Conservation (phyloP, 345 rosid species). For the Geranium brycei region DNA sequence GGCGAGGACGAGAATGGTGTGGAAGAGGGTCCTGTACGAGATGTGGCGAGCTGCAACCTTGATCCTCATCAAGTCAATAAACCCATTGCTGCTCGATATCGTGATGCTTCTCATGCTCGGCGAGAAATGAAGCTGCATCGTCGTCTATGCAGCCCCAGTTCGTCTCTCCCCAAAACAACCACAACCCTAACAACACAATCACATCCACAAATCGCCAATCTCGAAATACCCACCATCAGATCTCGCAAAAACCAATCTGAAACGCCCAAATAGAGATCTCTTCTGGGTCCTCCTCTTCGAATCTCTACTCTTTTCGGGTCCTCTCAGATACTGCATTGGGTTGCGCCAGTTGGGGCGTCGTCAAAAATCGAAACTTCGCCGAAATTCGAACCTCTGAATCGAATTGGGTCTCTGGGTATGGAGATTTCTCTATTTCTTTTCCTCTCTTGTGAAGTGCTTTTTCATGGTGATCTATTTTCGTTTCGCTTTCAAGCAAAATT, state of each 20-base stretch:
- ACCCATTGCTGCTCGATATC: constrained; percentile 92
- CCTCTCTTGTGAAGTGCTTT: too few species aligned
- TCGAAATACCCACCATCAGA: constrained; percentile 64
- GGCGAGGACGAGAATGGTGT: constrained; percentile 89
- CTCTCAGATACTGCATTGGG: constrained; percentile 56
- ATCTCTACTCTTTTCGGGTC: constrained; percentile 22
- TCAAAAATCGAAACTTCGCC: background rate
- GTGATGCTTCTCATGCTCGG: constrained; percentile 99
- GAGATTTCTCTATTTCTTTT: background rate
- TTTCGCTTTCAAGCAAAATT: too few species aligned
- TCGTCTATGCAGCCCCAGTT: constrained; percentile 58
- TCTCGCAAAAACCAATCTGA: constrained; percentile 22
- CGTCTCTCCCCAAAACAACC: constrained; percentile 3
- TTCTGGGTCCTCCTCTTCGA: constrained; percentile 10
- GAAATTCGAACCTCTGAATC: background rate
- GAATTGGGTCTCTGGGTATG: constrained; percentile 14
- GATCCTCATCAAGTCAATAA: constrained; percentile 99
- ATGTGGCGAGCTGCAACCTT: constrained; percentile 99
- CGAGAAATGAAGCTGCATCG: constrained; percentile 99
- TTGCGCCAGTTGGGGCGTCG: constrained; percentile 8
- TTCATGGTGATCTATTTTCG: too few species aligned
- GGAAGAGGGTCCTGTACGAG: constrained; percentile 92
- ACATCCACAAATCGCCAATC: constrained; percentile 12
- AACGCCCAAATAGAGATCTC: constrained; percentile 13
- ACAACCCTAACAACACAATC: constrained; percentile 1